phyloP scores from a whole-genome alignment of 2,329 filamentous ascomycete genomes.

The Trichoderma oligosporum region DNA sequence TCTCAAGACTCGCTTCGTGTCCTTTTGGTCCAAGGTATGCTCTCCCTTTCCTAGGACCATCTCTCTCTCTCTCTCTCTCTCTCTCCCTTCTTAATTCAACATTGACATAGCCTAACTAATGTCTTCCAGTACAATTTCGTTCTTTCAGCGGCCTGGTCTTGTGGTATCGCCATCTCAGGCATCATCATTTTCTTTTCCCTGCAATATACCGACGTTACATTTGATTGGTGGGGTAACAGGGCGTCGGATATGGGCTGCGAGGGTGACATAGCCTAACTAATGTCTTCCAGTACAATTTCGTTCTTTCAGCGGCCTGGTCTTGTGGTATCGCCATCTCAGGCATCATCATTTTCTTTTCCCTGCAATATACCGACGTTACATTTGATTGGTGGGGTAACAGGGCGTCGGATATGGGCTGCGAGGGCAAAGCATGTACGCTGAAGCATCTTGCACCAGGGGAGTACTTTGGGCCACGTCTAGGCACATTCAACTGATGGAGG shows the following conservation, averaged over 20 bases:
- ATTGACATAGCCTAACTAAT: conserved; percentile 3
- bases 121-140: conserved; percentile 48
- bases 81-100: neutral
- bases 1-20: conserved; percentile 46
- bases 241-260: conserved; percentile 42
- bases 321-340: conserved; percentile 49
- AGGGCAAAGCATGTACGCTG: conserved; percentile 39
- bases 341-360: conserved; percentile 52
- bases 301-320: conserved; percentile 49
- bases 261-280: conserved; percentile 28
- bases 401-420: conserved; percentile 40
- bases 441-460: conserved; percentile 34
- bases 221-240: conserved; percentile 50
- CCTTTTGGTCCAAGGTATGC: conserved; percentile 50
- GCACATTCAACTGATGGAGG: conserved; percentile 34
- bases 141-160: conserved; percentile 48
- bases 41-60: too few relatives aligned
- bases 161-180: conserved; percentile 48
- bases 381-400: conserved; percentile 50
- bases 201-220: conserved; percentile 40
- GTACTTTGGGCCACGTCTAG: conserved; percentile 40
- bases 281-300: conserved; percentile 46
- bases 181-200: conserved; percentile 54
- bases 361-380: conserved; percentile 43
- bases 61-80: rapidly evolving